phyloP scores from a whole-genome alignment of 331 rosid species.

The Rhamnella rubrinervis region DNA sequence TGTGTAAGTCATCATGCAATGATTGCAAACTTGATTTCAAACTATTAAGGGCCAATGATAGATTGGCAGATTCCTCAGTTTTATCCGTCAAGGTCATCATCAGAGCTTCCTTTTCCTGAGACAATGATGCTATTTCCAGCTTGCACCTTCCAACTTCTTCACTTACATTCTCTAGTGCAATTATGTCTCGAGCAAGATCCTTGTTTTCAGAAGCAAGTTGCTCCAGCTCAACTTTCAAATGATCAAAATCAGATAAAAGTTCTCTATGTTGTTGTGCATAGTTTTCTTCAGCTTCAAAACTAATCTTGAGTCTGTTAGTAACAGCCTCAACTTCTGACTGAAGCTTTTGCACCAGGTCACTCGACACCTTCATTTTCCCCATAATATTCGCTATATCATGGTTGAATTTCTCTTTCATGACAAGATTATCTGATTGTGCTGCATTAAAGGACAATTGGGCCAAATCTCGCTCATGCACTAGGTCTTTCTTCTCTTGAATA shows the following conservation, averaged over 20 bases:
- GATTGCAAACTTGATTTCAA: constrained; percentile 7
- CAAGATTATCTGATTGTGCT: constrained; percentile 54
- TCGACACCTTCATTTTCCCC: constrained; percentile 51
- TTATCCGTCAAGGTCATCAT: constrained; percentile 50
- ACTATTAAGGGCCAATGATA: constrained; percentile 44
- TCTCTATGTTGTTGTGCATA: constrained; percentile 55
- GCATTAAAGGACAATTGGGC: constrained; percentile 49
- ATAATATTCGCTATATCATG: constrained; percentile 40
- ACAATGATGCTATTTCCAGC: constrained; percentile 37
- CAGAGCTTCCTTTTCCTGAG: constrained; percentile 57
- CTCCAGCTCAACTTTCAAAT: constrained; percentile 65
- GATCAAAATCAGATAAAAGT: constrained; percentile 57
- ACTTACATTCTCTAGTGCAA: constrained; percentile 38
- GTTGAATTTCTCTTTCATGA: constrained; percentile 63
- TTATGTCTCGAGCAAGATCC: constrained; percentile 56
- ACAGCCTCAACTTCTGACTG: constrained; percentile 63
- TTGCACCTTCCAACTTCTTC: constrained; percentile 58
- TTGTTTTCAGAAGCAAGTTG: constrained; percentile 59
- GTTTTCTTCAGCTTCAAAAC: constrained; percentile 61
- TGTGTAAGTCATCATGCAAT: constrained; percentile 14
- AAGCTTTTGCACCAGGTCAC: constrained; percentile 59
- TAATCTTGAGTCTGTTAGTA: constrained; percentile 46
- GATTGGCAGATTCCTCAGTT: constrained; percentile 50
- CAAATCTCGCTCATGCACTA: constrained; percentile 50
- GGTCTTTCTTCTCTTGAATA: constrained; percentile 57